These are phyloP conservation scores for Exophiala aquamarina DNA, from an alignment of 2,329 filamentous ascomycete genomes.

Conservation along the genomic window DNA sequence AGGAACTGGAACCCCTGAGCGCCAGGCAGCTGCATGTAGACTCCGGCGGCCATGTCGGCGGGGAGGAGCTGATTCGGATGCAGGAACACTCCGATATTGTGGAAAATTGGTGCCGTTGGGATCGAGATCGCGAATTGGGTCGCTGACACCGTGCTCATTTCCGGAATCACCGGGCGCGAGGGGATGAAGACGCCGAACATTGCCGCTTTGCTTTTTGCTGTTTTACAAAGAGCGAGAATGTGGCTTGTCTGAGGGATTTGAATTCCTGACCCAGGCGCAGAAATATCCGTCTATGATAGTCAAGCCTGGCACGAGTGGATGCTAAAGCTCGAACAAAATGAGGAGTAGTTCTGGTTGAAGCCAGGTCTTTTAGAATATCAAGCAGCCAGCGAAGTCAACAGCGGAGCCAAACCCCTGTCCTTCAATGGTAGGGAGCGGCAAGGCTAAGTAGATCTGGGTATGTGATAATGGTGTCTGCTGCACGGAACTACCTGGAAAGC, in stretches of 20 bases:
- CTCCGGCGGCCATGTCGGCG: constrained; percentile 74
- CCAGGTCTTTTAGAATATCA: too few species aligned
- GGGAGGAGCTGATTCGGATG: constrained; percentile 76
- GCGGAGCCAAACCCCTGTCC: too few species aligned
- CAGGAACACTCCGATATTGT: constrained; percentile 84
- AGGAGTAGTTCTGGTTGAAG: too few species aligned
- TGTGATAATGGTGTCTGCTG: too few species aligned
- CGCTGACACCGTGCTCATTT: constrained; percentile 51
- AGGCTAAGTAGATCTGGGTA: too few species aligned
- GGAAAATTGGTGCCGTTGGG: constrained; percentile 58
- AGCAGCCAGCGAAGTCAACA: too few species aligned
- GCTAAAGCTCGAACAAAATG: too few species aligned
- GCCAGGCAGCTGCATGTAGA: constrained; percentile 76
- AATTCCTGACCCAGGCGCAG: background rate
- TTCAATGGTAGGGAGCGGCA: too few species aligned
- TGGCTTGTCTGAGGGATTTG: background rate
- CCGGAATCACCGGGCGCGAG: constrained; percentile 59
- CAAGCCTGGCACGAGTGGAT: too few species aligned
- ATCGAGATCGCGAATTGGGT: constrained; percentile 67
- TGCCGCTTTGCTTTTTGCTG: too few species aligned
- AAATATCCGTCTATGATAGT: constrained; percentile 34
- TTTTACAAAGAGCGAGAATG: too few species aligned
- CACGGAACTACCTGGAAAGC: too few species aligned
- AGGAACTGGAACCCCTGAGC: constrained; percentile 74
- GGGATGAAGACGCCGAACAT: constrained; percentile 66